Evolutionary conservation across 2,329 filamentous ascomycete genomes (phyloP).

Genomic region (Ophiostoma piceae): DNA sequence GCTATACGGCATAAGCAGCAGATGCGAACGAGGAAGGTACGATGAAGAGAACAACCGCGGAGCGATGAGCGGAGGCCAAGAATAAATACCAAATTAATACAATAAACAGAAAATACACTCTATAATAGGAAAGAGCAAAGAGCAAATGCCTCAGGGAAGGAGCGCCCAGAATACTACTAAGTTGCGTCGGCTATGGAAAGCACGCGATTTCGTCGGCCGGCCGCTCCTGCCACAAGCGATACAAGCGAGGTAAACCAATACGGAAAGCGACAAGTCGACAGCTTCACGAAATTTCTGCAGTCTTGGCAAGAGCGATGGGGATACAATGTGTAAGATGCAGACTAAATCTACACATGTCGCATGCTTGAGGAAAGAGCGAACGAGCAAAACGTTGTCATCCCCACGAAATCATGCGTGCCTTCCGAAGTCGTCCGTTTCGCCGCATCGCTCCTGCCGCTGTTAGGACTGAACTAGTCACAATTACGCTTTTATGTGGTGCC

Average conservation of each 20-base stretch:
- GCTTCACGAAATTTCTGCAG: background rate
- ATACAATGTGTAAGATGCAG: background rate
- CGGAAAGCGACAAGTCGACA: background rate
- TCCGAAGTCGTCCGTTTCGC: slow-evolving; percentile 20
- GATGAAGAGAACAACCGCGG: background rate
- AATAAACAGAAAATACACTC: background rate
- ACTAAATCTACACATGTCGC: background rate
- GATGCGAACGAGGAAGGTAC: background rate
- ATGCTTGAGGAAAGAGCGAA: slow-evolving; percentile 6
- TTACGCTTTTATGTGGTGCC: background rate
- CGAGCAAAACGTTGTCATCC: background rate
- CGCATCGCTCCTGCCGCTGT: background rate
- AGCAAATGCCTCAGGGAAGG: slow-evolving; percentile 6
- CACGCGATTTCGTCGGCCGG: background rate
- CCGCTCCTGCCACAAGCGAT: background rate
- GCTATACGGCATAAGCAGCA: background rate
- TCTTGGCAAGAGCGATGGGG: slow-evolving; percentile 3
- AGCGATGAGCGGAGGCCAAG: background rate
- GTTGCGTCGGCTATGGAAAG: background rate
- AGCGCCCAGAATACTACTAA: background rate
- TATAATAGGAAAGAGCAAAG: background rate
- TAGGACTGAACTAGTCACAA: background rate
- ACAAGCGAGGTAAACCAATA: background rate
- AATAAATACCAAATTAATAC: background rate
- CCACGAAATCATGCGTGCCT: background rate